Evolutionary conservation across 768 basidiomycete genomes (phyloP).

Genomic region (Kwoniella pini): DNA sequence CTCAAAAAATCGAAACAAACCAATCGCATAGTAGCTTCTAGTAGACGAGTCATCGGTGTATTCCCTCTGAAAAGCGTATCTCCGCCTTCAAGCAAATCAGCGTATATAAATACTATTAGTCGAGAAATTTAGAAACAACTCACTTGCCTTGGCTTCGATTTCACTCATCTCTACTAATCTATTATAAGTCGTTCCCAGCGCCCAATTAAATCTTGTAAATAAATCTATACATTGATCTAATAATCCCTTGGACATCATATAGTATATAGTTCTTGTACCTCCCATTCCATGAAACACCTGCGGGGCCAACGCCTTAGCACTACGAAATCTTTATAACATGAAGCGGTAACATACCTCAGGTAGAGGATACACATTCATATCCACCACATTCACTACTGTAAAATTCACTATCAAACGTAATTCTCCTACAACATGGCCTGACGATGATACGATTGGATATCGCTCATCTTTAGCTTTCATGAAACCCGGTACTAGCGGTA

Average conservation of each 20-base stretch:
- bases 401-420: slow-evolving; percentile 18
- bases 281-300: slow-evolving; percentile 9
- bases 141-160: slow-evolving; percentile 15
- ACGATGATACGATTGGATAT: slow-evolving; percentile 17
- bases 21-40: slow-evolving; percentile 28
- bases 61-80: slow-evolving; percentile 27
- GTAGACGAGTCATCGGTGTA: slow-evolving; percentile 23
- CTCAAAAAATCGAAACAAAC: slow-evolving; percentile 15
- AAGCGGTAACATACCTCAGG: slow-evolving; percentile 1
- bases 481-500: slow-evolving; percentile 16
- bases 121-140: not conserved
- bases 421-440: slow-evolving; percentile 19
- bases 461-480: slow-evolving; percentile 21
- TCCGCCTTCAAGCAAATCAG: too few species aligned
- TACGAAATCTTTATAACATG: too few species aligned
- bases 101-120: too few species aligned
- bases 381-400: slow-evolving; percentile 9
- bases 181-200: slow-evolving; percentile 3
- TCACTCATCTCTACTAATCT: slow-evolving; percentile 21
- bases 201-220: slow-evolving; percentile 4
- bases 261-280: slow-evolving; percentile 11
- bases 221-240: slow-evolving; percentile 15
- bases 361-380: not conserved
- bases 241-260: slow-evolving; percentile 9
- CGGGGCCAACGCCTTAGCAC: not conserved